A percentile compares a stretch with the other conserved stretches of the same genome.
These are phyloP conservation scores for Austropuccinia psidii DNA, from an alignment of 1,284 basidiomycete species.

Conservation along the genomic window DNA sequence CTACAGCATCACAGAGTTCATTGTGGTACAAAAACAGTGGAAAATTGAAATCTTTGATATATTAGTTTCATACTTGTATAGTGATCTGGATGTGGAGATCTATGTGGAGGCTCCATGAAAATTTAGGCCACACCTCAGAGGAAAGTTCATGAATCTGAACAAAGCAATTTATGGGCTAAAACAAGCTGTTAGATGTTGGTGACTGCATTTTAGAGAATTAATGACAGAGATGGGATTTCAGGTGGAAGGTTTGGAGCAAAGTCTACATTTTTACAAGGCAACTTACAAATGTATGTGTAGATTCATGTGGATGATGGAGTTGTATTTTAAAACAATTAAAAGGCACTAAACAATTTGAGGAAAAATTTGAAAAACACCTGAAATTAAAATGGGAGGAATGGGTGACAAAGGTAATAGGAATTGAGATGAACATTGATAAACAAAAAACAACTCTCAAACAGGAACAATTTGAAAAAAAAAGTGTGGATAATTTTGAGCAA, in stretches of 20 bases:
- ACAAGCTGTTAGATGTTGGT: neutral
- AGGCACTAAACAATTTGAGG: neutral
- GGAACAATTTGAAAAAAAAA: too few species aligned
- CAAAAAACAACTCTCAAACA: too few species aligned
- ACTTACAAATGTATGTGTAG: neutral
- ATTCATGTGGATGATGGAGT: neutral
- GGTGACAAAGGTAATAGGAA: too few species aligned
- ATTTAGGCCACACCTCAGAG: neutral
- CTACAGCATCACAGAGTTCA: neutral
- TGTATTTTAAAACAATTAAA: neutral
- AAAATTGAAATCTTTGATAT: neutral
- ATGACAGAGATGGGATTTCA: neutral
- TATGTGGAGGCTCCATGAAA: neutral
- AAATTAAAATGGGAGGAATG: neutral
- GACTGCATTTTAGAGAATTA: neutral
- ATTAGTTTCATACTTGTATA: neutral
- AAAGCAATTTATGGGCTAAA: neutral
- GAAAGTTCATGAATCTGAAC: neutral
- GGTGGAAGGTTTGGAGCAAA: neutral
- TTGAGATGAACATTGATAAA: neutral
- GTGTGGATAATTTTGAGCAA: too few species aligned
- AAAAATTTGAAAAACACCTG: neutral
- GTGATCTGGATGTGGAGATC: neutral
- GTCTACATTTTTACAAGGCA: too few species aligned
- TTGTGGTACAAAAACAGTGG: neutral